Percentiles rank a stretch among this genome's conserved stretches.
Conservation (phyloP, 768 basidiomycete genomes). For the Hemileccinum impolitum region DNA sequence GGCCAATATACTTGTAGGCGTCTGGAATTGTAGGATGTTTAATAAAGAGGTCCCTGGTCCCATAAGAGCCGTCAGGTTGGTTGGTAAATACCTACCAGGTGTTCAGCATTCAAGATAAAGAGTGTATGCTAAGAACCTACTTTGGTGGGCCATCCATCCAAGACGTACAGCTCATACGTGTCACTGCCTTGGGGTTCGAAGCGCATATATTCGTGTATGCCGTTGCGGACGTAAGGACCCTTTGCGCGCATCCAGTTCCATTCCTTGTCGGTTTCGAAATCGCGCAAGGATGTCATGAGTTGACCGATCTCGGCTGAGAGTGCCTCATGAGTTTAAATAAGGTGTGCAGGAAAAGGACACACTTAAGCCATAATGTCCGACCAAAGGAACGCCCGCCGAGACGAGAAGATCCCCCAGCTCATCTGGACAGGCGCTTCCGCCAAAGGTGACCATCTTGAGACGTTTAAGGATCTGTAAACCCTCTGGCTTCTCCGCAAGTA, state of each 20-base stretch:
- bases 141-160: slow-evolving; percentile 51
- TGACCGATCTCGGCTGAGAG: slow-evolving; percentile 32
- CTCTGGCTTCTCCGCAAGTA: slow-evolving; percentile 47
- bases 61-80: slow-evolving; percentile 50
- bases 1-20: slow-evolving; percentile 48
- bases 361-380: slow-evolving; percentile 49
- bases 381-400: slow-evolving; percentile 45
- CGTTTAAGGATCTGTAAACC: slow-evolving; percentile 39
- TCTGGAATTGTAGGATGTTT: slow-evolving; percentile 41
- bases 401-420: slow-evolving; percentile 51
- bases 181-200: slow-evolving; percentile 42
- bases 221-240: slow-evolving; percentile 16
- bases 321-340: not conserved
- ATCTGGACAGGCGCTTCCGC: slow-evolving; percentile 51
- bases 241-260: slow-evolving; percentile 53
- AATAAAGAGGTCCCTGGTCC: slow-evolving; percentile 50
- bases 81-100: slow-evolving; percentile 32
- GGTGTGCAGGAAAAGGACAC: slow-evolving; percentile 18
- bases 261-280: slow-evolving; percentile 47
- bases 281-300: slow-evolving; percentile 47
- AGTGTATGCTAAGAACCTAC: slow-evolving; percentile 23
- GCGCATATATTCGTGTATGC: slow-evolving; percentile 34
- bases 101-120: not conserved
- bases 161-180: slow-evolving; percentile 46
- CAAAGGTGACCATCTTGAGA: slow-evolving; percentile 49